A percentile compares a stretch with the other conserved stretches of the same genome.
phyloP scores from a whole-genome alignment of 441 rosid genomes.

The Syzygium syzygioides region DNA sequence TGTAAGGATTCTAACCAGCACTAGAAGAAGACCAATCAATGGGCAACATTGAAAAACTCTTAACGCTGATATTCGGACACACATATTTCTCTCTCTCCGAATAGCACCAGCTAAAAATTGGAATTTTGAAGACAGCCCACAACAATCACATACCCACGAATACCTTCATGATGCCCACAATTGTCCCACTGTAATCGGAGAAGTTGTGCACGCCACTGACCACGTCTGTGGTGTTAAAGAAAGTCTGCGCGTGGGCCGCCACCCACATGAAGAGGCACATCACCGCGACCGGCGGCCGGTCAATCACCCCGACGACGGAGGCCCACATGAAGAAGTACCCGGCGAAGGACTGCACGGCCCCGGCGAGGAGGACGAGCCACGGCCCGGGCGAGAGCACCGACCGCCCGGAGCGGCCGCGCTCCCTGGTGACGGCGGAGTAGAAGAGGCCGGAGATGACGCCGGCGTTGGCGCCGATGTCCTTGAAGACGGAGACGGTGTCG shows the following conservation, averaged over 20 bases:
- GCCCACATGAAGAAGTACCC: constrained; percentile 86
- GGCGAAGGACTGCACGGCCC: constrained; percentile 58
- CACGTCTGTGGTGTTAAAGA: constrained; percentile 64
- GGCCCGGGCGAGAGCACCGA: constrained; percentile 31
- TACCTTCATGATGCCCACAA: constrained; percentile 88
- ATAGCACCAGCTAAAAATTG: background rate
- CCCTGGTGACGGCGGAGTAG: constrained; percentile 40
- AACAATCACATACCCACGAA: background rate
- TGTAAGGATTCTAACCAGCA: background rate
- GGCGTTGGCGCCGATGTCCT: constrained; percentile 83
- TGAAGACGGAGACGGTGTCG: constrained; percentile 88
- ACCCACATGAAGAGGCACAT: constrained; percentile 68
- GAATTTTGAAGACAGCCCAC: background rate
- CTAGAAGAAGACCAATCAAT: background rate
- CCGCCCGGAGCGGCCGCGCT: constrained; percentile 6
- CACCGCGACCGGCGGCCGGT: constrained; percentile 53
- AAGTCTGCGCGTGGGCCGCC: constrained; percentile 76
- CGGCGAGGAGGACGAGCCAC: constrained; percentile 63
- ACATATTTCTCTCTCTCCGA: background rate
- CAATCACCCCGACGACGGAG: constrained; percentile 58
- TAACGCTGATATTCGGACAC: background rate
- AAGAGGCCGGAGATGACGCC: constrained; percentile 72
- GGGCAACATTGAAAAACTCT: background rate
- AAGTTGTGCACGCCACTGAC: constrained; percentile 78
- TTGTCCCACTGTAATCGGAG: constrained; percentile 66